These are phyloP conservation scores for Exserohilum rostratum DNA, from an alignment of 2,329 filamentous ascomycete genomes.

Conservation along the genomic window DNA sequence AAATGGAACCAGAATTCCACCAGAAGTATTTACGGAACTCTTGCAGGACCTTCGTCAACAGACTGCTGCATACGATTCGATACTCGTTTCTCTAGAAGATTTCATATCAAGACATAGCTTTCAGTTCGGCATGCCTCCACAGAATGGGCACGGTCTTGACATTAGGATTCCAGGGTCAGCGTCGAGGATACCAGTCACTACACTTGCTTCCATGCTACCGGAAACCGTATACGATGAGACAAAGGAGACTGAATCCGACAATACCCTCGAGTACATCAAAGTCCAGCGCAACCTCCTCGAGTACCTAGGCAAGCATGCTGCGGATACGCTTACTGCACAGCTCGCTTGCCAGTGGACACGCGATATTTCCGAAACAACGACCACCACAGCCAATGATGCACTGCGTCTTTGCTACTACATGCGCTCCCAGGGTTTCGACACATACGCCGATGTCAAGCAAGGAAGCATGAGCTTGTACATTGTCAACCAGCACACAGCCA, in stretches of 20 bases:
- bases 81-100: too few relatives aligned
- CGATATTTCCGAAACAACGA: constrained; percentile 7
- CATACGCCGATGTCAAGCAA: constrained; percentile 22
- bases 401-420: constrained; percentile 42
- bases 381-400: constrained; percentile 23
- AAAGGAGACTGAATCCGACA: constrained; percentile 14
- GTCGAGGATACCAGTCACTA: constrained; percentile 6
- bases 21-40: too few relatives aligned
- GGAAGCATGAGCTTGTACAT: constrained; percentile 21
- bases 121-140: too few relatives aligned
- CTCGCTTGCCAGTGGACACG: constrained; percentile 24
- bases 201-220: constrained; percentile 17
- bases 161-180: not conserved
- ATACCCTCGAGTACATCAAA: constrained; percentile 22
- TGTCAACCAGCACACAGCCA: constrained; percentile 8
- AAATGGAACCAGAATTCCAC: too few relatives aligned
- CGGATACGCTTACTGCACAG: constrained; percentile 17
- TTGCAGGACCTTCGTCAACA: too few relatives aligned
- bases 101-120: too few relatives aligned
- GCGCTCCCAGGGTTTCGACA: constrained; percentile 32
- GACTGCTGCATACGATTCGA: too few relatives aligned
- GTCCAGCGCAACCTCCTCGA: constrained; percentile 25
- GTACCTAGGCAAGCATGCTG: constrained; percentile 13
- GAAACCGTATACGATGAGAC: constrained; percentile 24
- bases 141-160: too few relatives aligned